Conservation (phyloP, 768 basidiomycete species). For the Serendipita indica region DNA sequence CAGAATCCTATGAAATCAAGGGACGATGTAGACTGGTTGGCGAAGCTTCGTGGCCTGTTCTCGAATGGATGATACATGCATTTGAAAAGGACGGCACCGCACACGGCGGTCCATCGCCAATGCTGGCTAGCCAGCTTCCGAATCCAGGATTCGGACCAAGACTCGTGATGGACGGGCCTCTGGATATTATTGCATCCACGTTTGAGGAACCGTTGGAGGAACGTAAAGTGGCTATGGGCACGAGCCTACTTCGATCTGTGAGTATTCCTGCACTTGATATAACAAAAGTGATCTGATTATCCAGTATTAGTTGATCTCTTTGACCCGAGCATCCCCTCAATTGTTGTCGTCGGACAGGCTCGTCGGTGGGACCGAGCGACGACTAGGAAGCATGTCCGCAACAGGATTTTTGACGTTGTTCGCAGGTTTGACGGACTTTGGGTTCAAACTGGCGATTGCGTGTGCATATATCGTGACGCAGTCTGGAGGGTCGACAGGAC, state of each 20-base stretch:
- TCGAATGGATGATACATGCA: background rate
- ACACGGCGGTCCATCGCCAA: background rate
- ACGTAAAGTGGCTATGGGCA: background rate
- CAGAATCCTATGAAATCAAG: background rate
- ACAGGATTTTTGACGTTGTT: background rate
- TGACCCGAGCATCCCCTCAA: background rate
- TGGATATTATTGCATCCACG: background rate
- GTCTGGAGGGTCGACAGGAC: background rate
- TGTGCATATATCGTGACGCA: background rate
- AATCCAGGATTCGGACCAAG: background rate
- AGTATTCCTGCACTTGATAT: background rate
- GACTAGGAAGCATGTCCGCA: background rate
- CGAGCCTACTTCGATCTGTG: background rate
- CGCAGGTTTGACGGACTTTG: background rate
- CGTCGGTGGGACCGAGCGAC: background rate
- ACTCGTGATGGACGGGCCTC: slow-evolving; percentile 1
- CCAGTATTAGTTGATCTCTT: background rate
- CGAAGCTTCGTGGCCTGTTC: background rate
- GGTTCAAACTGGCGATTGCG: background rate
- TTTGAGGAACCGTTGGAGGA: background rate
- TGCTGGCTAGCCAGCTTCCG: background rate
- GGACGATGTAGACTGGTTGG: background rate
- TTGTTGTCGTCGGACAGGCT: background rate
- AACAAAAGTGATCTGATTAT: background rate
- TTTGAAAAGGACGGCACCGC: background rate